phyloP scores from a whole-genome alignment of 495 filamentous ascomycete genomes.

The Aspergillus kassunensis region DNA sequence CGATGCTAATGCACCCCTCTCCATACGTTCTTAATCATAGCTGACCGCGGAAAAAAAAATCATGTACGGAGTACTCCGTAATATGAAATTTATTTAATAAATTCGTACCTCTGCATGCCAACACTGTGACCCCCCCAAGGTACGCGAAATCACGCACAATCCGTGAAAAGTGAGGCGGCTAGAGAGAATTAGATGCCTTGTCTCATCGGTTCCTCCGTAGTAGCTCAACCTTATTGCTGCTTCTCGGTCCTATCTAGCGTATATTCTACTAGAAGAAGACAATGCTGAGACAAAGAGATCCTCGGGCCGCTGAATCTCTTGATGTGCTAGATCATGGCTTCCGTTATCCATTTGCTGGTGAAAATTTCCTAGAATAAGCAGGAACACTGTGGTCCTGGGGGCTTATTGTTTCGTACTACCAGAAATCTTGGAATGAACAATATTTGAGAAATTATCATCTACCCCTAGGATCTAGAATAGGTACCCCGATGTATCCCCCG shows the following conservation, averaged over 20 bases:
- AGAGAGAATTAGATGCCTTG: too few species aligned
- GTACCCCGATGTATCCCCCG: too few species aligned
- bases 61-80: neutral
- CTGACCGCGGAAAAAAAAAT: neutral
- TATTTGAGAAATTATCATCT: neutral
- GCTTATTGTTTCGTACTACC: too few species aligned
- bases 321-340: neutral
- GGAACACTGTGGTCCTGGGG: too few species aligned
- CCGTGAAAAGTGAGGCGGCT: conserved; percentile 1
- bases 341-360: neutral
- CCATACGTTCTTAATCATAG: conserved; percentile 12
- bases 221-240: neutral
- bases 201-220: neutral
- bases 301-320: too few species aligned
- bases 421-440: neutral
- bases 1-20: conserved; percentile 31
- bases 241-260: too few species aligned
- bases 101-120: neutral
- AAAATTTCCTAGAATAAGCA: neutral
- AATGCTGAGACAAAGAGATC: neutral
- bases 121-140: neutral
- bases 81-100: neutral
- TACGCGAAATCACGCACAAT: conserved; percentile 8
- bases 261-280: too few species aligned
- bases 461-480: too few species aligned